These are phyloP conservation scores for Pyricularia sp. DNA, from an alignment of 2,329 filamentous ascomycete species.

Conservation along the genomic window DNA sequence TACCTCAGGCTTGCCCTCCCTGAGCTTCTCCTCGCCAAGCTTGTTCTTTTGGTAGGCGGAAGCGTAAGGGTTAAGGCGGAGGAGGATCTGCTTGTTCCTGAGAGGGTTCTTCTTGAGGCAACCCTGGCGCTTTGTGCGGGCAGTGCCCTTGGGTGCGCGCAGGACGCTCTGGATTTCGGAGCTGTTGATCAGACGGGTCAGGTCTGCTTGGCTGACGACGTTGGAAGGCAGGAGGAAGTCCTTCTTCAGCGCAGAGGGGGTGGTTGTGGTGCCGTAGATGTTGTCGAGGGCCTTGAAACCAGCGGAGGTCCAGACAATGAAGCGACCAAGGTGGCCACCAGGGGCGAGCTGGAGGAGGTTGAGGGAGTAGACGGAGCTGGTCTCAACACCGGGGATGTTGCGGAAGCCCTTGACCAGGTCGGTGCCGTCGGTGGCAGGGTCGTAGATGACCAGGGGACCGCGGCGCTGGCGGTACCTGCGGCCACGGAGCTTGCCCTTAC, in stretches of 20 bases:
- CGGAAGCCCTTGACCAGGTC: constrained; percentile 91
- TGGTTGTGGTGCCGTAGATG: constrained; percentile 91
- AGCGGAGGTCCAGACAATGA: constrained; percentile 97
- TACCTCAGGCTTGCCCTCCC: constrained; percentile 15
- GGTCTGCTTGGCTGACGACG: constrained; percentile 87
- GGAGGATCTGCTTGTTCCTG: constrained; percentile 95
- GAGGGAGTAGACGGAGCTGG: constrained; percentile 81
- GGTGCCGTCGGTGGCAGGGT: constrained; percentile 90
- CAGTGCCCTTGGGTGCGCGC: constrained; percentile 80
- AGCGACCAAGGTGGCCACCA: constrained; percentile 96
- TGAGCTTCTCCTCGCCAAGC: constrained; percentile 58
- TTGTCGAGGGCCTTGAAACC: constrained; percentile 95
- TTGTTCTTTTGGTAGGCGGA: constrained; percentile 81
- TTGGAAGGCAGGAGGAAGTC: constrained; percentile 96
- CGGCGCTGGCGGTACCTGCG: constrained; percentile 96
- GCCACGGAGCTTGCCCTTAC: constrained; percentile 97
- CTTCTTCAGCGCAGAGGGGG: constrained; percentile 89
- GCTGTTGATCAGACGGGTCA: constrained; percentile 97
- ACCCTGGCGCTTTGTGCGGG: constrained; percentile 77
- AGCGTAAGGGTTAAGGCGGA: constrained; percentile 98
- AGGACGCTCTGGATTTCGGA: constrained; percentile 97
- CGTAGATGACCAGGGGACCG: constrained; percentile 95
- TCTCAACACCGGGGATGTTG: constrained; percentile 98
- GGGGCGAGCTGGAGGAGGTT: constrained; percentile 99
- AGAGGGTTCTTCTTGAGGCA: constrained; percentile 99